Base-by-base conservation (phyloP, 352 stramenopile genomes). In the Thraustochytrium striatum region DNA sequence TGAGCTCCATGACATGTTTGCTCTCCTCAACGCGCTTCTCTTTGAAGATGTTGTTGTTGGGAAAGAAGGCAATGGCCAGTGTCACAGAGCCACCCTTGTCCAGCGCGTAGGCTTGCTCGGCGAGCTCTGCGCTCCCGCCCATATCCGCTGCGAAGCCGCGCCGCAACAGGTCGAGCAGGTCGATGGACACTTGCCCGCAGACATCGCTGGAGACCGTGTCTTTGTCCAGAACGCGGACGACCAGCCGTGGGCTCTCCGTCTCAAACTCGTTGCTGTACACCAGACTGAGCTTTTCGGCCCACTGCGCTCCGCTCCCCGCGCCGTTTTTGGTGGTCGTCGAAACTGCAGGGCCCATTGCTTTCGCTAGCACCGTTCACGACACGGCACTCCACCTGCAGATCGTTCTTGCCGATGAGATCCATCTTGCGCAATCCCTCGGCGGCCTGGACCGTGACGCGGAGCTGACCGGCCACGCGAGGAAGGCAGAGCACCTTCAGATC, bases 1-100 rank as follows among this genome's bases (percentile, higher is more conserved):
- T 75, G 16, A 75, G 52, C n/a, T 72, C 65, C 35, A 62, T 58
- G 21, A 61, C 43, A 8, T 62, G 50, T 25, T 75, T 61, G 52
- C 65, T 75, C 50, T 75, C 65, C 52, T 75, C 19, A 11, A 43
- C 39, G 32, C 39, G 32, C 50, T 75, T 25, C 1, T 30, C 19
- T 25, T 75, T 43, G 47, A 75, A 75, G 16, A 75, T 61, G 50
- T 75, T 38, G 3, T 39, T 32, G n/a, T 58, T 43, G 3, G 52
- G 65, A 61, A 75, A 58, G 52, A 75, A 75, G 33, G 7, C n/a
- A 35, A 75, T 5, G 8, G 41, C 65, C 5, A 75, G 50, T 19
- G 2, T 11, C 8, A 75, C 13, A 30, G 43, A 3, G 32, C 65
- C 65, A 30, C 65, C 65, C 32, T 61, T 44, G 19, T 75, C 65